Conservation (phyloP, 2,329 filamentous ascomycete genomes). For the Biscogniauxia sp. region DNA sequence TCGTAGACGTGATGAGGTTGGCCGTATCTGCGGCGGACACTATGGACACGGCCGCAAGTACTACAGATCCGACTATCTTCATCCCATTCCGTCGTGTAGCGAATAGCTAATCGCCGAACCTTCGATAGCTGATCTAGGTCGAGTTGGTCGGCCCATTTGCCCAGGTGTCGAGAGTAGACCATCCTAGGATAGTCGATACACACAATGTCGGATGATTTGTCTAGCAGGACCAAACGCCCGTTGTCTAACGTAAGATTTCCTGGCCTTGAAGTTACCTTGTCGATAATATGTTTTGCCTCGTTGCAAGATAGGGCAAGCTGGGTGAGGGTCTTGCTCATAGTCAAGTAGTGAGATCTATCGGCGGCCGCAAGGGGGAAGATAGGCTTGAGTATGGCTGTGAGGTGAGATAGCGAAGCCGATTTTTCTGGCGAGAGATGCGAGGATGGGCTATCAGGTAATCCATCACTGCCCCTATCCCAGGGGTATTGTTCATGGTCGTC, state of each 20-base stretch:
- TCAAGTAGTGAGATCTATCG: conserved; percentile 31
- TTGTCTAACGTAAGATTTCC: conserved; percentile 25
- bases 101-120: conserved; percentile 41
- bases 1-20: conserved; percentile 43
- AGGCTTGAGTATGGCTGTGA: conserved; percentile 22
- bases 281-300: conserved; percentile 22
- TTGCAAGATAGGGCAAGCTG: conserved; percentile 24
- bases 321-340: conserved; percentile 21
- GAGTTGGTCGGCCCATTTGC: conserved; percentile 24
- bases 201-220: conserved; percentile 27
- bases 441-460: neutral
- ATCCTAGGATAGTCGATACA: conserved; percentile 32
- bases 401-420: conserved; percentile 5
- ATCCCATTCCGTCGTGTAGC: conserved; percentile 43
- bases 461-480: conserved; percentile 5
- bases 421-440: neutral
- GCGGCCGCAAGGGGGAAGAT: conserved; percentile 21
- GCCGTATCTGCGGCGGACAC: conserved; percentile 23
- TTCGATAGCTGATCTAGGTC: conserved; percentile 28
- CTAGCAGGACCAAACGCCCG: conserved; percentile 24
- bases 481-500: conserved; percentile 7
- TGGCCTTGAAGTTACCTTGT: conserved; percentile 15
- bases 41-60: conserved; percentile 35
- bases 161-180: conserved; percentile 13
- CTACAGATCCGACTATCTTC: conserved; percentile 31